Percentiles rank a stretch among this genome's conserved stretches.
Evolutionary conservation across 805 yeast genomes (phyloP).

Genomic region (Zygosaccharomyces bisporus): DNA sequence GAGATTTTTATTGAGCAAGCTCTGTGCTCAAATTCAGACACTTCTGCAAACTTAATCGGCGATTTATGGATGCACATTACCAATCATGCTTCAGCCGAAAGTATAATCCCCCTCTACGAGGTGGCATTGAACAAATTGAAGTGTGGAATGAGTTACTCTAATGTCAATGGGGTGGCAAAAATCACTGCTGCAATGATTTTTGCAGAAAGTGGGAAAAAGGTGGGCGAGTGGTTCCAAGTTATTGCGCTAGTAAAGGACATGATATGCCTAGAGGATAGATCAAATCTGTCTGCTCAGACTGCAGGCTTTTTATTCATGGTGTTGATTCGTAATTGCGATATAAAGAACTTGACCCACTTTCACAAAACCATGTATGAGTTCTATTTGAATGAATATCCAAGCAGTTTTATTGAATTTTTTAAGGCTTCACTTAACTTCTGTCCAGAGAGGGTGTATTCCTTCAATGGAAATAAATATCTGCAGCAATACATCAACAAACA

Average conservation of each 20-base stretch:
- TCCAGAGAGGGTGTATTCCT: slow-evolving; percentile 43
- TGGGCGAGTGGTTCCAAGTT: slow-evolving; percentile 47
- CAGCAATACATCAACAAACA: slow-evolving; percentile 46
- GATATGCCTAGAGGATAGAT: slow-evolving; percentile 10
- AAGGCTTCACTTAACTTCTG: slow-evolving; percentile 38
- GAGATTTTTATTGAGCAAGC: slow-evolving; percentile 40
- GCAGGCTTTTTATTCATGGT: slow-evolving; percentile 47
- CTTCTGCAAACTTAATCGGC: slow-evolving; percentile 39
- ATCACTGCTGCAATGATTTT: slow-evolving; percentile 49
- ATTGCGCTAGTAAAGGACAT: slow-evolving; percentile 16
- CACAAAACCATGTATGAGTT: slow-evolving; percentile 44
- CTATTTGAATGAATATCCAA: slow-evolving; percentile 40
- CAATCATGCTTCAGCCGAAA: slow-evolving; percentile 49
- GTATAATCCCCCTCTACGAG: slow-evolving; percentile 45
- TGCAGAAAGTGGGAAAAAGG: slow-evolving; percentile 68
- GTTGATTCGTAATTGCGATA: slow-evolving; percentile 53
- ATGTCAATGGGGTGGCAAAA: slow-evolving; percentile 37
- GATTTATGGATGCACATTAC: slow-evolving; percentile 56
- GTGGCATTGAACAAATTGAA: slow-evolving; percentile 28
- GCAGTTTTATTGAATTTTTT: slow-evolving; percentile 45
- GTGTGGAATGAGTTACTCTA: slow-evolving; percentile 12
- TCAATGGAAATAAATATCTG: slow-evolving; percentile 42
- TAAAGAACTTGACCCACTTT: slow-evolving; percentile 44
- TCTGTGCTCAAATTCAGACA: slow-evolving; percentile 10
- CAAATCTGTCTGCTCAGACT: slow-evolving; percentile 23